A percentile compares a stretch with the other conserved stretches of the same genome.
Evolutionary conservation across 495 filamentous ascomycete genomes (phyloP).

Genomic region (Tetracladium marchalianum): DNA sequence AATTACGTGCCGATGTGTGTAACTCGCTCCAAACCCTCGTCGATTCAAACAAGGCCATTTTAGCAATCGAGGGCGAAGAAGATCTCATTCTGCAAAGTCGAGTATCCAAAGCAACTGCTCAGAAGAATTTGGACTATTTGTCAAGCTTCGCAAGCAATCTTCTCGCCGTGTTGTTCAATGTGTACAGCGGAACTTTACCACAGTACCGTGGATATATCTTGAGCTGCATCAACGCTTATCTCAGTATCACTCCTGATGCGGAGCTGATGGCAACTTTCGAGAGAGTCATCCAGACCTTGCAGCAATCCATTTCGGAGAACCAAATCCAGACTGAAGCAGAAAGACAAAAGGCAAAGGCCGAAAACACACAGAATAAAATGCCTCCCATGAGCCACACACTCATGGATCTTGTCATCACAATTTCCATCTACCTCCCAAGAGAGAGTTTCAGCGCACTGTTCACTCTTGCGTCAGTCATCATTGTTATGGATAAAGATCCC

Average conservation of each 20-base stretch:
- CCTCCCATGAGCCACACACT: slow-evolving; percentile 91
- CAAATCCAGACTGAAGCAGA: slow-evolving; percentile 36
- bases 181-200: slow-evolving; percentile 90
- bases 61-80: slow-evolving; percentile 46
- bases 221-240: slow-evolving; percentile 84
- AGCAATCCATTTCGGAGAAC: slow-evolving; percentile 57
- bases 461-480: slow-evolving; percentile 67
- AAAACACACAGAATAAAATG: slow-evolving; percentile 54
- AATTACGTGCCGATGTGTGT: slow-evolving; percentile 79
- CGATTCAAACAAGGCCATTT: slow-evolving; percentile 78
- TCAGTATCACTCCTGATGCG: slow-evolving; percentile 67
- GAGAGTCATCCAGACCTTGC: slow-evolving; percentile 75
- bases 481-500: slow-evolving; percentile 68
- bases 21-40: slow-evolving; percentile 74
- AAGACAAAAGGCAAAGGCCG: slow-evolving; percentile 51
- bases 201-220: slow-evolving; percentile 84
- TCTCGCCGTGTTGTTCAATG: slow-evolving; percentile 92
- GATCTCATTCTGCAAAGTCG: slow-evolving; percentile 61
- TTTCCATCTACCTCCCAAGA: slow-evolving; percentile 84
- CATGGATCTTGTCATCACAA: slow-evolving; percentile 91
- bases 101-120: slow-evolving; percentile 62
- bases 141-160: slow-evolving; percentile 73
- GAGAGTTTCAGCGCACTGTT: slow-evolving; percentile 75
- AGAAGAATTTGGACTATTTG: slow-evolving; percentile 70
- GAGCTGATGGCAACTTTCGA: slow-evolving; percentile 82